A percentile compares a stretch with the other conserved stretches of the same genome.
Evolutionary conservation across 257 asterid species (phyloP).

Genomic region (Solanum bulbocastanum): DNA sequence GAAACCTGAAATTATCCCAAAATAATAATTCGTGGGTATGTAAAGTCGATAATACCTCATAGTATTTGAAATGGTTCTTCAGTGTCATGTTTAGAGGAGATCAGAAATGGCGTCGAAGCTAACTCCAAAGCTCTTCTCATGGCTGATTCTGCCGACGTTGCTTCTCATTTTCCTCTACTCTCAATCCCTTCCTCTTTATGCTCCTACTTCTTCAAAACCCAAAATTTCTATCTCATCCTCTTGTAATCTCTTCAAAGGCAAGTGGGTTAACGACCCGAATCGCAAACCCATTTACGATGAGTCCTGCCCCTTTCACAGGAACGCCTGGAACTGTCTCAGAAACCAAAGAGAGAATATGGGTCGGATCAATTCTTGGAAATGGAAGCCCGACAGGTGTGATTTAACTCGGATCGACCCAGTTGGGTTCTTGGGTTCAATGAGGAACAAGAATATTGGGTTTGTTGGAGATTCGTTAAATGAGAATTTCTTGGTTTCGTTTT

Average conservation of each 20-base stretch:
- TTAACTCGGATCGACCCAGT: slow-evolving; percentile 64
- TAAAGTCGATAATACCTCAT: neutral
- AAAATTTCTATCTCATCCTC: slow-evolving; percentile 12
- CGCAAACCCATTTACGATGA: slow-evolving; percentile 74
- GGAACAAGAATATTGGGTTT: slow-evolving; percentile 75
- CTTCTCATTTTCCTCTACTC: slow-evolving; percentile 68
- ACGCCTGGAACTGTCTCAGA: slow-evolving; percentile 85
- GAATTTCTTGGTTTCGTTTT: slow-evolving; percentile 67
- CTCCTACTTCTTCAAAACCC: slow-evolving; percentile 7
- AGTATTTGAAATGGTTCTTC: neutral
- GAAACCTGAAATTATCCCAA: neutral
- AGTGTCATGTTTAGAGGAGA: neutral
- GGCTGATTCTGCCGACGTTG: slow-evolving; percentile 43
- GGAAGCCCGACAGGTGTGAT: slow-evolving; percentile 66
- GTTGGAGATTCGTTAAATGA: slow-evolving; percentile 94
- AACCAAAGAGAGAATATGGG: slow-evolving; percentile 63
- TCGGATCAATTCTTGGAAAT: slow-evolving; percentile 93
- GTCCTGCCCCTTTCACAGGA: slow-evolving; percentile 81
- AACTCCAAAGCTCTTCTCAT: slow-evolving; percentile 34
- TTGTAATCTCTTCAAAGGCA: slow-evolving; percentile 71
- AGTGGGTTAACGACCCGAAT: slow-evolving; percentile 56
- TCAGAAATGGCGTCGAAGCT: slow-evolving; percentile 30
- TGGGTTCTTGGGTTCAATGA: slow-evolving; percentile 56
- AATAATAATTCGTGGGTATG: too few relatives aligned
- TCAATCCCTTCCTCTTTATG: slow-evolving; percentile 35